Conservation (phyloP, 1,139 yeast genomes). For the Pneumocystis jirovecii region DNA sequence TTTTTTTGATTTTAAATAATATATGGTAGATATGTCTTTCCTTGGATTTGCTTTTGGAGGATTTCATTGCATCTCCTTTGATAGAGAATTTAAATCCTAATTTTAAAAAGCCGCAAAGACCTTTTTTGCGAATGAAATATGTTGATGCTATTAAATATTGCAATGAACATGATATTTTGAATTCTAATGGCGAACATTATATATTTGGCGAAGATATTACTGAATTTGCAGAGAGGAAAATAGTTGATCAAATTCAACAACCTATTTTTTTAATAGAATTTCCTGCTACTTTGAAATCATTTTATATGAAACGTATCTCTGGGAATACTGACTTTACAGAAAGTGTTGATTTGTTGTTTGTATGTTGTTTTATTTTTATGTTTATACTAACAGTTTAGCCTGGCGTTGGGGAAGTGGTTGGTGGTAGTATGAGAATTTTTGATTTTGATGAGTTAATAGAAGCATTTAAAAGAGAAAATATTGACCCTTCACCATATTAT, state of each 20-base stretch:
- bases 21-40: constrained; percentile 36
- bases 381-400: constrained; percentile 10
- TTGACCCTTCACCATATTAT: constrained; percentile 66
- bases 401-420: constrained; percentile 52
- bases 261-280: constrained; percentile 85
- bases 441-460: constrained; percentile 68
- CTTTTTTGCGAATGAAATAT: constrained; percentile 85
- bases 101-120: constrained; percentile 65
- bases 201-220: constrained; percentile 98
- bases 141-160: constrained; percentile 89
- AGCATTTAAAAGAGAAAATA: constrained; percentile 84
- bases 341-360: constrained; percentile 83
- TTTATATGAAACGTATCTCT: constrained; percentile 86
- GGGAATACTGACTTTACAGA: constrained; percentile 94
- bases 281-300: constrained; percentile 95
- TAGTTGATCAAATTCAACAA: constrained; percentile 86
- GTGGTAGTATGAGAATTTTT: constrained; percentile 96
- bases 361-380: neutral
- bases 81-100: constrained; percentile 83
- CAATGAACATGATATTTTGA: constrained; percentile 90
- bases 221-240: constrained; percentile 97
- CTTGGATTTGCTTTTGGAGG: constrained; percentile 64
- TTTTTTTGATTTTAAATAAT: neutral
- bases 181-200: constrained; percentile 55
- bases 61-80: constrained; percentile 83